Conservation (phyloP, 352 stramenopile species). For the Pythium phragmiticola region DNA sequence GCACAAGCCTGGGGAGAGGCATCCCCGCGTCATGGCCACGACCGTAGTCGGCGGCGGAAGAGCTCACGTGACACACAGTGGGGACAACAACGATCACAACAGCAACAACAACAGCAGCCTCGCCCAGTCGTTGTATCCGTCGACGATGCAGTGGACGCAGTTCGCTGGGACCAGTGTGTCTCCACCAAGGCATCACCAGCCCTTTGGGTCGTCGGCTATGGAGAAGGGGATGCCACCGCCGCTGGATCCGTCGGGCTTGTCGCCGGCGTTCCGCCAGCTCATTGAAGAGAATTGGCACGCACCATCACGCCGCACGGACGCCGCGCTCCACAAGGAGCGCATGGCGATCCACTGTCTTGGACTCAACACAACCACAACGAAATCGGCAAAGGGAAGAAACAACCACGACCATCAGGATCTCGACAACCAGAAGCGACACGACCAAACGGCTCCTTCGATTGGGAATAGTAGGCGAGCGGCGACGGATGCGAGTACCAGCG, state of each 20-base stretch:
- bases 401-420: constrained; percentile 6
- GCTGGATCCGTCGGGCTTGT: constrained; percentile 52
- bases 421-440: neutral
- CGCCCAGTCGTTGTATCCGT: neutral
- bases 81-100: neutral
- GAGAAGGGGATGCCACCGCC: neutral
- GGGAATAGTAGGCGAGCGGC: neutral
- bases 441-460: neutral
- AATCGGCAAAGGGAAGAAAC: neutral
- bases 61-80: neutral
- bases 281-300: constrained; percentile 61
- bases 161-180: neutral
- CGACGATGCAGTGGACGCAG: neutral
- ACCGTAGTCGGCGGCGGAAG: neutral
- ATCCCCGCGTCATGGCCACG: neutral
- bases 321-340: constrained; percentile 38
- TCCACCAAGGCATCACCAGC: neutral
- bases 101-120: neutral
- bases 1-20: neutral
- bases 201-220: neutral
- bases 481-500: neutral
- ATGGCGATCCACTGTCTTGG: constrained; percentile 45
- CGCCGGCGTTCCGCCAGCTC: constrained; percentile 45
- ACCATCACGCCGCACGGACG: constrained; percentile 20
- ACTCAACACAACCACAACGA: constrained; percentile 29